These are phyloP conservation scores for Rhodotorula mucilaginosa DNA, from an alignment of 1,284 basidiomycete species.

Conservation along the genomic window DNA sequence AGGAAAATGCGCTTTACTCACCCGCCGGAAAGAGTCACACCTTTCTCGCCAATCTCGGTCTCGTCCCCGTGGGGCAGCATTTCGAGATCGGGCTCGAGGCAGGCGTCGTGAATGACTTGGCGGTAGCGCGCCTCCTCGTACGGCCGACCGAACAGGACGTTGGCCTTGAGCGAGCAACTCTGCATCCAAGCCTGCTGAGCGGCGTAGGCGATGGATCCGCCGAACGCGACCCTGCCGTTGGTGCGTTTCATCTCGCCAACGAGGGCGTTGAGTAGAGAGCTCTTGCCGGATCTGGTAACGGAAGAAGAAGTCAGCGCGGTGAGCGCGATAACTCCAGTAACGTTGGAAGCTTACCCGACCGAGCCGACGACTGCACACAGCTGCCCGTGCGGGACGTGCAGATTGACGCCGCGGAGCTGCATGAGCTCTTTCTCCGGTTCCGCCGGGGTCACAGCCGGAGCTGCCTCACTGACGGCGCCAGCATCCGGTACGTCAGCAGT, in stretches of 20 bases:
- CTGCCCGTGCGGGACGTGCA: conserved; percentile 60
- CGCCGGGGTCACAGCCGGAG: background rate
- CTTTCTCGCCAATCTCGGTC: conserved; percentile 86
- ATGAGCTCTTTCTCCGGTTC: conserved; percentile 49
- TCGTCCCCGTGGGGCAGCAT: conserved; percentile 77
- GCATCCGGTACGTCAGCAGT: conserved; percentile 11
- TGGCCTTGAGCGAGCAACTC: conserved; percentile 64
- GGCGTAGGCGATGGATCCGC: conserved; percentile 44
- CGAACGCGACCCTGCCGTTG: conserved; percentile 54
- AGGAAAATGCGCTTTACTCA: background rate
- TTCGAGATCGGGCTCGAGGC: conserved; percentile 73
- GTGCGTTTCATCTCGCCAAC: conserved; percentile 69
- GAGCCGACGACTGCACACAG: conserved; percentile 66
- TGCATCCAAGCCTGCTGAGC: conserved; percentile 80
- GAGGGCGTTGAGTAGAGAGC: conserved; percentile 66
- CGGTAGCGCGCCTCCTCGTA: conserved; percentile 76
- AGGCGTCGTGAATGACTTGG: conserved; percentile 70
- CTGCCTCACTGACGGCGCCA: conserved; percentile 1
- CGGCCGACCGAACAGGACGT: conserved; percentile 77
- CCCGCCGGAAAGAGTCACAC: conserved; percentile 41
- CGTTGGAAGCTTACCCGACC: conserved; percentile 51
- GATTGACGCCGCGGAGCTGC: conserved; percentile 56
- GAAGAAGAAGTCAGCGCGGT: background rate
- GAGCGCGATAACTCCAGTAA: too few species aligned
- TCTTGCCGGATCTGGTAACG: conserved; percentile 52